Percentiles rank a stretch among this genome's conserved stretches.
phyloP scores from a whole-genome alignment of 306 rosid genomes.

The Glycyrrhiza uralensis region DNA sequence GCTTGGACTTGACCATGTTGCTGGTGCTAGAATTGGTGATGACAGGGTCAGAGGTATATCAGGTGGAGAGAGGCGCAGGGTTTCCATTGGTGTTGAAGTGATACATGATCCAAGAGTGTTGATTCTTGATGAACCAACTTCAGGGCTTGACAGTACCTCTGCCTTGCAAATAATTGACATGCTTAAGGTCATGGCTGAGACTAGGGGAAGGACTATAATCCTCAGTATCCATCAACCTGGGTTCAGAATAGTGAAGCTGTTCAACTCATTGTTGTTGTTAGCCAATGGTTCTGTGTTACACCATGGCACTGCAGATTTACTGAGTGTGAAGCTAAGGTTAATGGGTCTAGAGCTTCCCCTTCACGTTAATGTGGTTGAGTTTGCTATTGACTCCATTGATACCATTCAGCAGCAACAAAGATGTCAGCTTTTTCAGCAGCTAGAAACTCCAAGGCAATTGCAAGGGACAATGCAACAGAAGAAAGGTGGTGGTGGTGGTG shows the following conservation, averaged over 20 bases:
- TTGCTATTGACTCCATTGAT: constrained; percentile 80
- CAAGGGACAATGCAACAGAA: constrained; percentile 29
- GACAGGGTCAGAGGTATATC: constrained; percentile 81
- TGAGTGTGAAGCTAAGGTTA: constrained; percentile 51
- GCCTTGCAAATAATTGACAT: constrained; percentile 84
- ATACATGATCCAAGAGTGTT: constrained; percentile 84
- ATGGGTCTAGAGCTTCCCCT: constrained; percentile 85
- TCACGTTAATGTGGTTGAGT: constrained; percentile 75
- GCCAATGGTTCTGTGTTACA: constrained; percentile 77
- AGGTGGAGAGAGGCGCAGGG: constrained; percentile 88
- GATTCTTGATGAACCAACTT: constrained; percentile 92
- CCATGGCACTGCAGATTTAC: constrained; percentile 74
- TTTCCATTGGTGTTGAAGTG: constrained; percentile 91
- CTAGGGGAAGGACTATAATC: constrained; percentile 62
- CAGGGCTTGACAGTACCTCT: constrained; percentile 89
- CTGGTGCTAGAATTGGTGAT: constrained; percentile 69
- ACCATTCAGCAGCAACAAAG: constrained; percentile 45
- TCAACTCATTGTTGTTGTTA: constrained; percentile 62
- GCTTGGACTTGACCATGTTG: constrained; percentile 71
- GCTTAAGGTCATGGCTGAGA: constrained; percentile 83
- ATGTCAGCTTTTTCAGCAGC: constrained; percentile 21
- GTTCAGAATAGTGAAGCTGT: constrained; percentile 77
- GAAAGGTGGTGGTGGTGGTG: constrained; percentile 26
- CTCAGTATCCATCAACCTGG: constrained; percentile 94
- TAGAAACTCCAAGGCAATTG: constrained; percentile 20